Evolutionary conservation across 73 alveolate species (phyloP), one percentile per base, ranked within the genome.

Genomic region (Stentor roeselii): DNA sequence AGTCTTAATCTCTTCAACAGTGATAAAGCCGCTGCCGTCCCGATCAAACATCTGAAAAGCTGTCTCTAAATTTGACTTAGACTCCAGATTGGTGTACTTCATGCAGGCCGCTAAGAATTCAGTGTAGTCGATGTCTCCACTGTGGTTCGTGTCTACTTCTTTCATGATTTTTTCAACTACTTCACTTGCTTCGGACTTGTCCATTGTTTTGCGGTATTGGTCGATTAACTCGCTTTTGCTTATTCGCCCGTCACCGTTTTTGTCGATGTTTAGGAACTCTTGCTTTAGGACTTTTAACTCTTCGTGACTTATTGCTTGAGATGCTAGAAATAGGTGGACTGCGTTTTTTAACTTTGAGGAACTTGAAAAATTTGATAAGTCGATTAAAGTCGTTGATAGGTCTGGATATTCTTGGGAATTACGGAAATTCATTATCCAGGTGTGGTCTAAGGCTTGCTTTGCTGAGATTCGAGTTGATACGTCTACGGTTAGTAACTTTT

Each of bases 11-110:
- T 94, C 98, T 41, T 85, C 83, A 27, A 92, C 76, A 42, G 89
- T 76, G 78, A 89, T 89, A 1, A 85, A 59, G 3, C 90, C 95
- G 78, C 78, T 82, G 83, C 83, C 86, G 86, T 89, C 92, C 80
- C 84, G 83, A 83, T 94, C 98, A 86, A 94, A 92, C 89, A 94
- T 59, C 74, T 92, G 86, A 82, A 94, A 94, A 35, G 98, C 98
- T 37, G 86, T 78, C 78, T 88, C 85, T 78, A 94, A 84, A 82
- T 90, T 90, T 50, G 84, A 87, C 40, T 92, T 95, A 21, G 96
- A 78, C 36, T 92, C 89, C 41, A 94, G 84, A 75, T 90, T 90
- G 58, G 85, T 90, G 75, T 94, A 92, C 78, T 93, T 93, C 31
- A 90, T 87, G 27, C 97, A 90, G 41, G 96, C 98, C 59, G 89